Conservation (phyloP, 2,329 filamentous ascomycete species). For the Exophiala oligosperma region DNA sequence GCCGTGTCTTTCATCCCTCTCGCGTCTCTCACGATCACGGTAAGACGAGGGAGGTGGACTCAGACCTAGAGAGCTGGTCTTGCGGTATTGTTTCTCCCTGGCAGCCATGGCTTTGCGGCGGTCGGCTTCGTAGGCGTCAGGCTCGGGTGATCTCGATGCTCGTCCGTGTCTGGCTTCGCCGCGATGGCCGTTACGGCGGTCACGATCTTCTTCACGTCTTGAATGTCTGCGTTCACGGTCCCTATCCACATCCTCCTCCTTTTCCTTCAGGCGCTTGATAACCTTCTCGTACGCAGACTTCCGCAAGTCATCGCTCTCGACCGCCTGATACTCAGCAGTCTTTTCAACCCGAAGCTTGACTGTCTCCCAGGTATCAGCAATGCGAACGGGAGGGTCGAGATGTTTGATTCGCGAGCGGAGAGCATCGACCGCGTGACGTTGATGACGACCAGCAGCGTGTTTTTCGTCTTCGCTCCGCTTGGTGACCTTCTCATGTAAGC, state of each 20-base stretch:
- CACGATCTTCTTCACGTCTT: constrained; percentile 62
- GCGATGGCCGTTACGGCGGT: constrained; percentile 49
- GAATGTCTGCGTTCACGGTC: constrained; percentile 55
- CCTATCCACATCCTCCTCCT: constrained; percentile 76
- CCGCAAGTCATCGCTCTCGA: constrained; percentile 79
- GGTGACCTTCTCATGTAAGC: constrained; percentile 81
- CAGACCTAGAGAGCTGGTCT: constrained; percentile 64
- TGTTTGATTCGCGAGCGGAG: constrained; percentile 86
- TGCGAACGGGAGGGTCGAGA: constrained; percentile 76
- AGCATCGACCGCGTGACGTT: constrained; percentile 80
- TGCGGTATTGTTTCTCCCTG: constrained; percentile 89
- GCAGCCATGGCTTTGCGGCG: constrained; percentile 90
- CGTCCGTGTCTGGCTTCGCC: constrained; percentile 44
- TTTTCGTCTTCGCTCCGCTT: constrained; percentile 83
- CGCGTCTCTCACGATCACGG: constrained; percentile 42
- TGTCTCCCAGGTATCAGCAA: constrained; percentile 84
- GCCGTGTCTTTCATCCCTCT: constrained; percentile 36
- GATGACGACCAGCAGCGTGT: constrained; percentile 76
- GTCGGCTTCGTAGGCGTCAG: constrained; percentile 92
- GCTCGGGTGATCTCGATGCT: constrained; percentile 84
- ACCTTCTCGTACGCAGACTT: constrained; percentile 87
- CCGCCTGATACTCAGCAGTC: constrained; percentile 78
- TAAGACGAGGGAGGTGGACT: constrained; percentile 49
- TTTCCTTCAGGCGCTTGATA: constrained; percentile 85
- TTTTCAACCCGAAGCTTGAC: constrained; percentile 77